Conservation (phyloP, 1,284 basidiomycete species). For the Cryptococcus maquisensis region DNA sequence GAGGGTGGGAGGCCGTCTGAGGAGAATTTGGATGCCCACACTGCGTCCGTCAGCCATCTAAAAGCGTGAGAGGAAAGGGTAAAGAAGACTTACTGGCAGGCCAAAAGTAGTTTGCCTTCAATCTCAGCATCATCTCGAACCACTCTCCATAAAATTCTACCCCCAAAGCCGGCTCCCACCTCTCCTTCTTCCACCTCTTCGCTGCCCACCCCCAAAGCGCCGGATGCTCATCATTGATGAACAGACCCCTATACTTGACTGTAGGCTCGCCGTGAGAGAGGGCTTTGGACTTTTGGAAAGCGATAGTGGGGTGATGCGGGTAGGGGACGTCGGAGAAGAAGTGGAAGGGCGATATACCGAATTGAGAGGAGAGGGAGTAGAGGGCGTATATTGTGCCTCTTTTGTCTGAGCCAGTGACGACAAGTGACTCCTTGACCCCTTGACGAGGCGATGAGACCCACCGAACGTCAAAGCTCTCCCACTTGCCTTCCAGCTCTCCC, state of each 20-base stretch:
- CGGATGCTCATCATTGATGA: constrained; percentile 62
- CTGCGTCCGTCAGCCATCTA: constrained; percentile 7
- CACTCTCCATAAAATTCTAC: constrained; percentile 57
- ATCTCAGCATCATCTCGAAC: constrained; percentile 60
- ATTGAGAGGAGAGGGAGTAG: constrained; percentile 68
- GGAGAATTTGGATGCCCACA: constrained; percentile 58
- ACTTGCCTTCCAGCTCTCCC: constrained; percentile 58
- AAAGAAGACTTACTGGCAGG: constrained; percentile 26
- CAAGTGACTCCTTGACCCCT: constrained; percentile 60
- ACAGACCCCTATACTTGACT: constrained; percentile 65
- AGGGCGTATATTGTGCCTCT: constrained; percentile 59
- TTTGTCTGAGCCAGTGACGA: constrained; percentile 62
- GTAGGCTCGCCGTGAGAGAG: constrained; percentile 64
- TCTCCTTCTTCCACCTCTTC: constrained; percentile 41
- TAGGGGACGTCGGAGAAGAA: constrained; percentile 63
- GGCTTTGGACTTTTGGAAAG: constrained; percentile 51
- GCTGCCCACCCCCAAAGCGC: constrained; percentile 56
- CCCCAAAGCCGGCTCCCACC: constrained; percentile 36
- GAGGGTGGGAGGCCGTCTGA: constrained; percentile 56
- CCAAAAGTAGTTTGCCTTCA: constrained; percentile 69
- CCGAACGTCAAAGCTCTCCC: constrained; percentile 60
- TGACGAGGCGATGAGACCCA: constrained; percentile 59
- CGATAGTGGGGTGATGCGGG: constrained; percentile 54
- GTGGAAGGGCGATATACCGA: constrained; percentile 52
- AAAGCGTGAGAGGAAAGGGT: neutral